Conservation (phyloP, 345 rosid genomes). For the Gossypium sturtianum region DNA sequence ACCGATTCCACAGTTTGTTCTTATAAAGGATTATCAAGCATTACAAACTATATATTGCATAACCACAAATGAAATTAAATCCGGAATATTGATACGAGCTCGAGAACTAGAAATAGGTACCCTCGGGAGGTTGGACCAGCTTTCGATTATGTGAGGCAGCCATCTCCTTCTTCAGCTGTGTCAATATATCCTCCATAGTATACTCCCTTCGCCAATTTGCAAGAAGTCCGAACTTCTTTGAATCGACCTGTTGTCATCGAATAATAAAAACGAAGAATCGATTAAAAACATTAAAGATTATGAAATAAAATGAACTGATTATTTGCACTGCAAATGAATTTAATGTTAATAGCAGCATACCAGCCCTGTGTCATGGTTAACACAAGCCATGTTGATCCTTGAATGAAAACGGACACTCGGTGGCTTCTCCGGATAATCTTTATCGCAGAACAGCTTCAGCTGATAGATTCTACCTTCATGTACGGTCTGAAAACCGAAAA, state of each 20-base stretch:
- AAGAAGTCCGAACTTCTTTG: slow-evolving; percentile 64
- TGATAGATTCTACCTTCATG: slow-evolving; percentile 95
- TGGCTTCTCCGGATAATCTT: slow-evolving; percentile 96
- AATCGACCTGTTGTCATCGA: slow-evolving; percentile 46
- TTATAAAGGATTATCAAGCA: slow-evolving; percentile 34
- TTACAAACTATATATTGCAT: slow-evolving; percentile 42
- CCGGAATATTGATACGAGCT: slow-evolving; percentile 19
- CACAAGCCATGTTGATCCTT: slow-evolving; percentile 84
- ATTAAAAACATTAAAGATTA: no score
- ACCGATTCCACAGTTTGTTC: slow-evolving; percentile 34
- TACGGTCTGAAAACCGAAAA: slow-evolving; percentile 49
- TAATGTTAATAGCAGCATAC: slow-evolving; percentile 28
- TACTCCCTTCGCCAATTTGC: slow-evolving; percentile 73
- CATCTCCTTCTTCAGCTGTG: slow-evolving; percentile 79
- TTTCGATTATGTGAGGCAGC: slow-evolving; percentile 62
- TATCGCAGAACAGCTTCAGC: slow-evolving; percentile 94
- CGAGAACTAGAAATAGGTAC: slow-evolving; percentile 60
- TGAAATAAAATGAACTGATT: no score
- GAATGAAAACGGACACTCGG: slow-evolving; percentile 94
- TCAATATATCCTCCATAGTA: slow-evolving; percentile 72
- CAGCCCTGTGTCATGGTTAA: slow-evolving; percentile 94
- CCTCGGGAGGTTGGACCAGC: slow-evolving; percentile 83
- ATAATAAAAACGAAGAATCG: neutral
- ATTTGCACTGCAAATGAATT: no score
- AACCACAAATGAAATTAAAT: slow-evolving; percentile 26